Percentiles rank a stretch among this genome's conserved stretches.
These are phyloP conservation scores for Xylariaceae sp. DNA, from an alignment of 2,329 filamentous ascomycete species.

Conservation along the genomic window DNA sequence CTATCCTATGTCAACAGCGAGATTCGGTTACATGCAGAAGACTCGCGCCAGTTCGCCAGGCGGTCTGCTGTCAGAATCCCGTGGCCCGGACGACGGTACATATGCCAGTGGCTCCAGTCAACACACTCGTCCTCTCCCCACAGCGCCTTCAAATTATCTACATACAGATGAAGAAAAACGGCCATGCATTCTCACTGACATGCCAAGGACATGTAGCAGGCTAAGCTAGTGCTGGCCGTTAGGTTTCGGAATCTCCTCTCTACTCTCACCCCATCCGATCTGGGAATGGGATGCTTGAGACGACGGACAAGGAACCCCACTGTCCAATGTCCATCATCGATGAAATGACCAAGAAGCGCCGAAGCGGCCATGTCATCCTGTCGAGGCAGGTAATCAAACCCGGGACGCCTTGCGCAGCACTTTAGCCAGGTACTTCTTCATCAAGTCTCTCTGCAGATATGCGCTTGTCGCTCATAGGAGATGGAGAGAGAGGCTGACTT, in stretches of 20 bases:
- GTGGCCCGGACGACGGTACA: no score
- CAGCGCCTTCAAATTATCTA: no score
- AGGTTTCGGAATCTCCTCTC: slow-evolving; percentile 1
- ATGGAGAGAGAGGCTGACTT: slow-evolving; percentile 1
- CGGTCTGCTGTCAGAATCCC: no score
- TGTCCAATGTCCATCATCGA: slow-evolving; percentile 13
- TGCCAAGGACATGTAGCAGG: slow-evolving; percentile 13
- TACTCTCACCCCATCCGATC: background rate
- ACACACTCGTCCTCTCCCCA: no score
- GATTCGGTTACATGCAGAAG: no score
- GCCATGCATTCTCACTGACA: background rate
- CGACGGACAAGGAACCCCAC: slow-evolving; percentile 6
- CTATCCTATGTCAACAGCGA: no score
- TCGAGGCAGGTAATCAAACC: slow-evolving; percentile 16
- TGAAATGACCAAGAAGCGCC: slow-evolving; percentile 3
- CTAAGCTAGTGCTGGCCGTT: slow-evolving; percentile 6
- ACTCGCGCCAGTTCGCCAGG: no score
- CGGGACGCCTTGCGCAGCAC: slow-evolving; percentile 1
- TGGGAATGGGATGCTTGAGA: background rate
- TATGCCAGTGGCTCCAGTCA: no score
- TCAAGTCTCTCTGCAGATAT: no score
- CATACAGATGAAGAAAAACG: no score
- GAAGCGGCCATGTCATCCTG: slow-evolving; percentile 10
- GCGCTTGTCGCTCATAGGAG: no score
- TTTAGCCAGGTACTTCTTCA: slow-evolving; percentile 13